Evolutionary conservation across 2,329 filamentous ascomycete species (phyloP).

Genomic region (Fusarium marasasianum): DNA sequence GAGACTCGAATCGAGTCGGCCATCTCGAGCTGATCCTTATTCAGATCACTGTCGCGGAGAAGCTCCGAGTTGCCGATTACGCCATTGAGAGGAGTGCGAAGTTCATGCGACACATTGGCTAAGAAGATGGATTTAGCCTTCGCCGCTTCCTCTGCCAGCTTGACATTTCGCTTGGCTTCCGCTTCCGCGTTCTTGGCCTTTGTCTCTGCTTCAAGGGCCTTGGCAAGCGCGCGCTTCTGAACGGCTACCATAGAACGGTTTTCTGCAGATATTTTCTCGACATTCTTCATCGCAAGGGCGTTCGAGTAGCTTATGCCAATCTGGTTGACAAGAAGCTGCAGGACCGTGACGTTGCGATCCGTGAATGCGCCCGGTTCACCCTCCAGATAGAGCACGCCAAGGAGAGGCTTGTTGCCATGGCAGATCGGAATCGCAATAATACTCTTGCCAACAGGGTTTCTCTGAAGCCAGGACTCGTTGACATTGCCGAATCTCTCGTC

Average conservation of each 20-base stretch:
- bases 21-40: slow-evolving; percentile 83
- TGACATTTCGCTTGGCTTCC: slow-evolving; percentile 80
- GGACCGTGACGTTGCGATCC: slow-evolving; percentile 73
- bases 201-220: slow-evolving; percentile 76
- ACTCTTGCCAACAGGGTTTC: slow-evolving; percentile 75
- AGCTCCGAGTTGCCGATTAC: slow-evolving; percentile 91
- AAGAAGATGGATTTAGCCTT: slow-evolving; percentile 86
- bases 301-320: slow-evolving; percentile 78
- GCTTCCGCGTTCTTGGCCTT: slow-evolving; percentile 82
- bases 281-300: slow-evolving; percentile 72
- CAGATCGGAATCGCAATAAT: slow-evolving; percentile 84
- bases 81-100: slow-evolving; percentile 84
- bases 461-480: slow-evolving; percentile 71
- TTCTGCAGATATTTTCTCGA: slow-evolving; percentile 80
- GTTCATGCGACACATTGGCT: slow-evolving; percentile 82
- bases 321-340: slow-evolving; percentile 80
- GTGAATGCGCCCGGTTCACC: slow-evolving; percentile 80
- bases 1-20: slow-evolving; percentile 88
- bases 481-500: slow-evolving; percentile 85
- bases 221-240: slow-evolving; percentile 76
- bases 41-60: slow-evolving; percentile 77
- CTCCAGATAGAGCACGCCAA: slow-evolving; percentile 81
- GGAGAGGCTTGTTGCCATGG: slow-evolving; percentile 74
- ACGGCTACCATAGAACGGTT: slow-evolving; percentile 82
- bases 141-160: slow-evolving; percentile 83